These are phyloP conservation scores for Isatis lusitanica DNA, from an alignment of 441 rosid genomes.

Conservation along the genomic window DNA sequence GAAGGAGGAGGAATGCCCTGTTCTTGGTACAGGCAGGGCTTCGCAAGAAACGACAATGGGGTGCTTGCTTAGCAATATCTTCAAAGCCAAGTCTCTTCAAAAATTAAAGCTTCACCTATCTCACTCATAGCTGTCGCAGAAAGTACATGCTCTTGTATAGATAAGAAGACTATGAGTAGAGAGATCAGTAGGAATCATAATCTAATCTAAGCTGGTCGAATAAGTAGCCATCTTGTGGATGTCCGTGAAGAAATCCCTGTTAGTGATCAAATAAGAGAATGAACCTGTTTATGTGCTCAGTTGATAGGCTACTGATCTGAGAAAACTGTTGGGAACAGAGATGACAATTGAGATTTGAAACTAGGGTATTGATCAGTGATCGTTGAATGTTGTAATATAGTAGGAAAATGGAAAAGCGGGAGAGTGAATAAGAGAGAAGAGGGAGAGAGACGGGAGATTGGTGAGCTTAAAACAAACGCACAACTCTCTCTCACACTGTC, in stretches of 20 bases:
- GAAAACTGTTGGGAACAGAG: not conserved
- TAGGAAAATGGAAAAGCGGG: not conserved
- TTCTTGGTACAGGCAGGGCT: constrained; percentile 42
- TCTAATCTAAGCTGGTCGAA: not conserved
- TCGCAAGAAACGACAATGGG: constrained; percentile 58
- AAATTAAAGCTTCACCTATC: constrained; percentile 60
- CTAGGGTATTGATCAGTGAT: not conserved
- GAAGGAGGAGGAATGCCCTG: constrained; percentile 34
- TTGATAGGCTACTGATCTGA: not conserved
- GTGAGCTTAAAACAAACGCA: constrained; percentile 33
- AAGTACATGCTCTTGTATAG: constrained; percentile 12
- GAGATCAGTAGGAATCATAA: not conserved
- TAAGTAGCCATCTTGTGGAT: not conserved
- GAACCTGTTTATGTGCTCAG: not conserved
- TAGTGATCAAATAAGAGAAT: not conserved
- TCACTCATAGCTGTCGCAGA: constrained; percentile 39
- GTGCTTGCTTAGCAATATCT: constrained; percentile 61
- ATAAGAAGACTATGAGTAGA: not conserved
- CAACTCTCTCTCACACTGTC: constrained; percentile 19
- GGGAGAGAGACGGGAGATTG: not conserved
- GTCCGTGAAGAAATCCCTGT: not conserved
- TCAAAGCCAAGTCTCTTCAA: constrained; percentile 60
- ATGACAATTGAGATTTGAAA: not conserved
- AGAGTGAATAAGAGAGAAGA: not conserved
- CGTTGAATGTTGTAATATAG: not conserved